Conservation (phyloP, 2,329 filamentous ascomycete species). For the Chaetomium olivaceum region DNA sequence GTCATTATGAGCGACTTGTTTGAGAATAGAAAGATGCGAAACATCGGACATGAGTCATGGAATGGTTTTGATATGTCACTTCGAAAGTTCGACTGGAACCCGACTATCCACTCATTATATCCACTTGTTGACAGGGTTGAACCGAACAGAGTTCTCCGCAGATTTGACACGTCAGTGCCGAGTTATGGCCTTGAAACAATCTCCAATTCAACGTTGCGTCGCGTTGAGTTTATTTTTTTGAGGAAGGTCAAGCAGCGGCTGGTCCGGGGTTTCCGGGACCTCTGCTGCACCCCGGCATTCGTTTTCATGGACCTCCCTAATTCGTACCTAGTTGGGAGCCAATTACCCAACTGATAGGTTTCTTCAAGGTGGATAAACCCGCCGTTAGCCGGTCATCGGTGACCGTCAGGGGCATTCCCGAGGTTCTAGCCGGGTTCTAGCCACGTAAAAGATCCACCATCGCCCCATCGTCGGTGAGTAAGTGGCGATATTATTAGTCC, state of each 20-base stretch:
- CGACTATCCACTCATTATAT: background rate
- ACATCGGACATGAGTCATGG: background rate
- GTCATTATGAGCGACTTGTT: no score
- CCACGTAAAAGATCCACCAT: slow-evolving; percentile 14
- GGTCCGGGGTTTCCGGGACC: background rate
- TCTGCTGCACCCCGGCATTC: background rate
- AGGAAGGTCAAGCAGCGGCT: background rate
- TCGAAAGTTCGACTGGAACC: background rate
- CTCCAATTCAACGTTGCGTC: background rate
- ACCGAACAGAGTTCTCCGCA: background rate
- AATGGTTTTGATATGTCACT: background rate
- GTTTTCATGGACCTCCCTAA: background rate
- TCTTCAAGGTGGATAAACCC: slow-evolving; percentile 6
- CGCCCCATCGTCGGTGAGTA: slow-evolving; percentile 18
- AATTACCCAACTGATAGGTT: background rate
- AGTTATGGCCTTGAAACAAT: background rate
- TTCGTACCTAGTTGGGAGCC: background rate
- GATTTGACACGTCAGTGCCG: background rate
- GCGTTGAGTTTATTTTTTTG: background rate
- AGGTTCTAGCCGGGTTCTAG: slow-evolving; percentile 8
- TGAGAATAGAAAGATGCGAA: background rate
- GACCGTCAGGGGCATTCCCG: background rate
- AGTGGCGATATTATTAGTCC: slow-evolving; percentile 10
- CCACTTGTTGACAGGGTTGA: background rate
- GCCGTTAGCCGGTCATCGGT: slow-evolving; percentile 17